Base-by-base conservation (phyloP, 164 flowering plant genomes). In the Liquidambar formosana region DNA sequence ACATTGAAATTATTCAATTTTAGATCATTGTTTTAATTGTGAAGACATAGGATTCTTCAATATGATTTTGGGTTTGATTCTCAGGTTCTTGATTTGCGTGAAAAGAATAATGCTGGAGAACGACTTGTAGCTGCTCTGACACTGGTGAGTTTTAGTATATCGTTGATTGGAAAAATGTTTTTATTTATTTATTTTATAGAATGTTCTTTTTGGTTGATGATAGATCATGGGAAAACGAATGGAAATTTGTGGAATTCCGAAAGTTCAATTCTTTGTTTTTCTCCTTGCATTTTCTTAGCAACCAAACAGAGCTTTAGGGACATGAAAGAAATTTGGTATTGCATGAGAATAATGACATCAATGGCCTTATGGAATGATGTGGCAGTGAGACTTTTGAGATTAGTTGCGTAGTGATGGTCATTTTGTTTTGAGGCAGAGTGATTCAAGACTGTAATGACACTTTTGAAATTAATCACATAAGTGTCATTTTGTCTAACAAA, bases 41-140 rank as follows among this genome's bases (percentile, higher is more conserved):
- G n/a, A n/a, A n/a, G n/a, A n/a, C n/a, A n/a, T n/a, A n/a, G n/a
- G 4, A 3, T 45, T 43, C 66, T 49, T 56, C 8, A 10, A 18
- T 41, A 59, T 77, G 70, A 63, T 71, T 49, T 58, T 38, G 62
- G 33, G n/a, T 44, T 23, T 18, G 2, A 62, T 54, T 76, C 23
- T 47, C 59, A 93, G 97, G 83, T 52, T 43, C 76, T 94, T 74
- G 92, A 92, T 86, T 82, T 94, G 69, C 95, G 78, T 38, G 99
- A 91, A 76, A 83, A 76, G 89, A 78, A 22, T 57, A 79, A 84
- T 78, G 97, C 95, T 62, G 97, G 97, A 4, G 82, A 86, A 71
- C 80, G 97, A 53, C 84, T 92, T 15, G 16, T 89, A 60, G 78
- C 84, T 76, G 95, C 97, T 75, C 91, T 92, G 71, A 87, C 93